Evolutionary conservation across 768 basidiomycete species (phyloP), one percentile per base, ranked within the genome.

Genomic region (Kwoniella heveanensis): DNA sequence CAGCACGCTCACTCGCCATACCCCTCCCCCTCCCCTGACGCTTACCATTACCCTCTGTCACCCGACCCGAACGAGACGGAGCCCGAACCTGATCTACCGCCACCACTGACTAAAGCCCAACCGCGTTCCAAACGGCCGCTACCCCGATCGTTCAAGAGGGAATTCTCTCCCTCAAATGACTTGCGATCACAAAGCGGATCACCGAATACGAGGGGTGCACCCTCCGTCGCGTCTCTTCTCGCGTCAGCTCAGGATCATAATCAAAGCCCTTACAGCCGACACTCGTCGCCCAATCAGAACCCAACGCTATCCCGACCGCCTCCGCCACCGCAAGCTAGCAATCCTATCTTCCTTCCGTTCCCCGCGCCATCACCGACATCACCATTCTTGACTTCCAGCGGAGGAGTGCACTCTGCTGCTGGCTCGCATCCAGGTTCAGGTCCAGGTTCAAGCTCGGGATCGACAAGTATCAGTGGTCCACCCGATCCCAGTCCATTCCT

Each of bases 311-410:
- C 67, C 7, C 48, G 68, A 13, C 71, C 71, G 0, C n/a, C 60
- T 1, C 68, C 72, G 2, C 55, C 70, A 4, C 54, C 73, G 2
- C 65, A 72, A 47, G 71, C 69, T 15, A 54, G 50, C 36, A 74
- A 74, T 54, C 76, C 76, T 54, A 67, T 39, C 55, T 77, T 37
- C 64, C 65, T 77, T 19, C 73, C 76, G 9, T 77, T 77, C 54
- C 76, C 76, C 3, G 73, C 76, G 0, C 76, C 76, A 2, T 77
- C 76, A 7, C 76, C 76, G 1, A 77, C 76, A 10, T 77, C 76
- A 27, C 76, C 76, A 8, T 77, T 77, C 60, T 49, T 77, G 7
- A 59, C 36, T 19, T 5, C 56, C 44, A 25, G 22, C 17, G 25
- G 21, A 13, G 22, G 44, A 17, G 48, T 44, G 15, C 10, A 6